phyloP scores from a whole-genome alignment of 2,329 filamentous ascomycete genomes.

The Penicillium sp. region DNA sequence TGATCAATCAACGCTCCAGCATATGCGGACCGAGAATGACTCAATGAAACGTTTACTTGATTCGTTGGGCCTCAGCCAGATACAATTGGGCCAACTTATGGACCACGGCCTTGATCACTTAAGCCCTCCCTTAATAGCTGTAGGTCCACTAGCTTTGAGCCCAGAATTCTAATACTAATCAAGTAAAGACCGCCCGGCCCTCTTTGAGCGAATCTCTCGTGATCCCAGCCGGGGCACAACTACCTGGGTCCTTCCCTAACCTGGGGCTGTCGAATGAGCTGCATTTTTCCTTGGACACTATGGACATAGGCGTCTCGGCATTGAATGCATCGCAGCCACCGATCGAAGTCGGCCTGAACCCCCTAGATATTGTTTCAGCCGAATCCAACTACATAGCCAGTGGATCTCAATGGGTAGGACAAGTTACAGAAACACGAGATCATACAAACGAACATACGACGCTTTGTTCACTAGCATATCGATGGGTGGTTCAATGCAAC shows the following conservation, averaged over 20 bases:
- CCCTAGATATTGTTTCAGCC: neutral
- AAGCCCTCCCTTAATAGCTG: constrained; percentile 1
- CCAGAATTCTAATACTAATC: constrained; percentile 2
- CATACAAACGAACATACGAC: constrained; percentile 11
- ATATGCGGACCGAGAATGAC: constrained; percentile 14
- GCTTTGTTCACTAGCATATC: constrained; percentile 16
- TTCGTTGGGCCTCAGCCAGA: constrained; percentile 9
- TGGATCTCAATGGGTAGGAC: neutral
- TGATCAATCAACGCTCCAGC: constrained; percentile 12
- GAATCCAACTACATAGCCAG: neutral
- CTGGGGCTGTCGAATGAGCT: constrained; percentile 3
- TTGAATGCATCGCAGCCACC: constrained; percentile 6
- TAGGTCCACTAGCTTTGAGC: constrained; percentile 1
- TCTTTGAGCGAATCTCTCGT: constrained; percentile 5
- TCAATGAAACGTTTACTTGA: constrained; percentile 13
- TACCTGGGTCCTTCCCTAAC: constrained; percentile 1
- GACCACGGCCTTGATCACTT: constrained; percentile 7
- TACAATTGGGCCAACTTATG: neutral
- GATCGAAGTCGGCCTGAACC: neutral
- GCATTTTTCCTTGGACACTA: neutral
- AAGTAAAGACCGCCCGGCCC: neutral
- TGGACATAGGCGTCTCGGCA: neutral
- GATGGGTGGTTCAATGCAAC: constrained; percentile 16
- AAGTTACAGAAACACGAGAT: neutral
- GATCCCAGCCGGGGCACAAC: neutral